Evolutionary conservation across 2,329 filamentous ascomycete genomes (phyloP), one percentile per base, ranked within the genome.

Genomic region (Colletotrichum gloeosporioides): DNA sequence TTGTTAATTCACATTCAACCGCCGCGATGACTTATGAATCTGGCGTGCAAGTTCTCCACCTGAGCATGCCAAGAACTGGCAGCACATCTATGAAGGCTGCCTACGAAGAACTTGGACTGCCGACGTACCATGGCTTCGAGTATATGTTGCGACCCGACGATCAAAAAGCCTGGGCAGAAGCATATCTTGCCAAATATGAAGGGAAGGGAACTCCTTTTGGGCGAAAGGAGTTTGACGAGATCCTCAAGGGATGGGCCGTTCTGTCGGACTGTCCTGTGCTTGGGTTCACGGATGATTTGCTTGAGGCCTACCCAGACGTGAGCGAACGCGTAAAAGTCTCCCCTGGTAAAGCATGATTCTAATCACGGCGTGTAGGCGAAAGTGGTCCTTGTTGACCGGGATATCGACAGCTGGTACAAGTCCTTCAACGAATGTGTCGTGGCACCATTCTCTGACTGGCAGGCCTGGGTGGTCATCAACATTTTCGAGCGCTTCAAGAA

Each of bases 261-360:
- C 82, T 84, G 18, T 86, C 86, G 8, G 87, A 89, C 74, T 78
- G 82, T 2, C 87, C 87, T 1, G 82, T 82, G 2, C 82, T 79
- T 18, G 78, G 83, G 31, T 81, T 87, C 22, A 81, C 64, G n/a
- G 81, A 83, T 29, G 85, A 88, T 59, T 78, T 88, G 34, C 75
- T 88, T 64, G 81, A 84, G 27, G 74, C 87, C 15, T 88, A 87
- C 70, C 87, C 87, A 0, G 81, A 87, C 16, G 86, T 68, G 53
- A 66, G 64, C 25, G 18, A n/a, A 3, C 22, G 16, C 12, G 4
- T 25, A 3, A 2, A 49, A 12, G 18, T 49, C 9, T 49, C n/a
- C 3, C 44, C 4, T 6, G 6, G 7, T 31, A 0, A 22, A 8
- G 16, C 8, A 3, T 61, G 5, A 32, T 3, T 6, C 59, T 32